phyloP scores from a whole-genome alignment of 306 rosid species.

The Malus sieversii region DNA sequence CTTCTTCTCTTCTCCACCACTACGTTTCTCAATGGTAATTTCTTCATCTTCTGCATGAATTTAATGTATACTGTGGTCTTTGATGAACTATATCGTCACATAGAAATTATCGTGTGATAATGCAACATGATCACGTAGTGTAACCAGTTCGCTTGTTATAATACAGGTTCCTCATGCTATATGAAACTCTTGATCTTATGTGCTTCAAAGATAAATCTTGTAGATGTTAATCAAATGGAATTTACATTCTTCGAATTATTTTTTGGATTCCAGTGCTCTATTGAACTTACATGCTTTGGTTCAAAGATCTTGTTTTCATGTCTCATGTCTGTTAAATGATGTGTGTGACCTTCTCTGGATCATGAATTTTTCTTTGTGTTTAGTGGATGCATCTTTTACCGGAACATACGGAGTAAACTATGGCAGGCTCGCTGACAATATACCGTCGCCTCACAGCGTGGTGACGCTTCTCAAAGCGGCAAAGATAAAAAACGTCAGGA shows the following conservation, averaged over 20 bases:
- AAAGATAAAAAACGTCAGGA: slow-evolving; percentile 63
- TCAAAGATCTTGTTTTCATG: no score
- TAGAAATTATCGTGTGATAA: no score
- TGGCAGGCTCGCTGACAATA: slow-evolving; percentile 71
- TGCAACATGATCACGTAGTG: no score
- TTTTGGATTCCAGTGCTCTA: no score
- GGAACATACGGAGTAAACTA: slow-evolving; percentile 93
- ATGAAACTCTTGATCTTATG: neutral
- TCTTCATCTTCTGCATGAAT: neutral
- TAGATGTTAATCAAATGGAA: neutral
- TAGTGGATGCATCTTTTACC: slow-evolving; percentile 29
- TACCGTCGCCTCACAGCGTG: slow-evolving; percentile 69
- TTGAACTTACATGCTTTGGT: no score
- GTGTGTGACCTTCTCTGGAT: neutral
- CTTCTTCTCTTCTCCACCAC: slow-evolving; percentile 38
- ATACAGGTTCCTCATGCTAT: neutral
- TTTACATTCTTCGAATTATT: neutral
- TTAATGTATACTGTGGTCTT: neutral
- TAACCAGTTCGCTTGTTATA: no score
- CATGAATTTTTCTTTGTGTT: neutral
- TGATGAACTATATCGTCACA: neutral
- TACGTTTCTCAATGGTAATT: slow-evolving; percentile 40
- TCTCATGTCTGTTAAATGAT: no score
- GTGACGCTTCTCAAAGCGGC: slow-evolving; percentile 85
- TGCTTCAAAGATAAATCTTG: neutral